These are phyloP conservation scores for Allomyces macrogynus DNA, from an alignment of 192 early-diverging fungal genomes.

Conservation along the genomic window DNA sequence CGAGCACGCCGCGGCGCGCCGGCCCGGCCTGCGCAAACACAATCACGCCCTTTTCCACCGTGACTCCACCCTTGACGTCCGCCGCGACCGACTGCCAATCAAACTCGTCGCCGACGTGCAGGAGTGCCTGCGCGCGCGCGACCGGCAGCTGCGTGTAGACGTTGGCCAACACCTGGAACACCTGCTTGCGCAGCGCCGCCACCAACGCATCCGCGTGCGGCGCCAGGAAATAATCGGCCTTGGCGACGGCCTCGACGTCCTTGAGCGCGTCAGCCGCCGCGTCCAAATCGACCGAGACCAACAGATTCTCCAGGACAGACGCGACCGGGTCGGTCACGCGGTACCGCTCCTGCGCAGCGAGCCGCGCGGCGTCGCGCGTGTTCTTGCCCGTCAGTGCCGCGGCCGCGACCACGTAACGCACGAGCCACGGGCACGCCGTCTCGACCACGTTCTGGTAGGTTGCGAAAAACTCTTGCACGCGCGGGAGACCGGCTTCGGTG, in stretches of 20 bases:
- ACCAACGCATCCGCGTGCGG: not conserved
- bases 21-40: not conserved
- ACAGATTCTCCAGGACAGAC: not conserved
- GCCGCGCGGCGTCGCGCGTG: not conserved
- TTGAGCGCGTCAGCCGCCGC: not conserved
- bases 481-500: constrained; percentile 14
- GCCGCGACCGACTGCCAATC: not conserved
- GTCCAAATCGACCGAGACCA: not conserved
- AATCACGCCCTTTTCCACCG: not conserved
- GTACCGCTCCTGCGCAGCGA: not conserved
- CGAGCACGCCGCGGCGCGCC: not conserved
- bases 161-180: not conserved
- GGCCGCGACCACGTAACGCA: constrained; percentile 82
- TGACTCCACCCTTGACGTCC: not conserved
- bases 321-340: not conserved
- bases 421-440: constrained; percentile 86
- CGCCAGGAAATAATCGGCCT: not conserved
- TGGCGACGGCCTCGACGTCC: not conserved
- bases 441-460: constrained; percentile 92
- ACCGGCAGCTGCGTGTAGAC: not conserved
- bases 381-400: constrained; percentile 4
- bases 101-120: not conserved
- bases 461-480: too few species aligned
- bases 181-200: not conserved
- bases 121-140: not conserved